Evolutionary conservation across 1,284 basidiomycete species (phyloP), one percentile per base, ranked within the genome.

Genomic region (Trametes sp.): DNA sequence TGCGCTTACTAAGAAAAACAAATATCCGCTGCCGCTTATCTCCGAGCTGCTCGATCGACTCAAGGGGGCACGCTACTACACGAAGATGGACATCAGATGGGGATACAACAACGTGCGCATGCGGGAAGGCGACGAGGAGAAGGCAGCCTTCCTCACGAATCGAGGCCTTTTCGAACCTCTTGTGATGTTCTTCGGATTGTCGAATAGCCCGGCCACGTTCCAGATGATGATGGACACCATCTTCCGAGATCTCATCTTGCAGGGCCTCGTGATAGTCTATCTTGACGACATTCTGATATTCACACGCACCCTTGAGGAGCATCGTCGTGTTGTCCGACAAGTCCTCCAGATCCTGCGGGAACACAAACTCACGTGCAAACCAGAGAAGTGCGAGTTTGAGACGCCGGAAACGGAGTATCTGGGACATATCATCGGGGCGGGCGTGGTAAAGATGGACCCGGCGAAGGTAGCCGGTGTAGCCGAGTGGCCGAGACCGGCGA

Each of bases 371-470:
- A 42, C 54, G 2, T 55, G 72, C 2, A 78, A 80, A 55, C 56
- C 70, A 0, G 69, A 74, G 35, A 81, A 82, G 54, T 81, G 79
- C 48, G 57, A 72, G 1, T 82, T 82, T 61, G 55, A 73, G 13
- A 14, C 49, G 0, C 45, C 77, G 9, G 36, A 55, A n/a, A 46
- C 44, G 16, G 42, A 55, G 23, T 55, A 55, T 29, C 44, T 85
- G 0, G 80, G 82, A 0, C 69, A 78, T 38, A 70, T 80, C 46
- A 62, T 83, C 3, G 33, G 51, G 0, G 28, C 65, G 28, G 59
- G 70, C 1, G 62, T 70, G 0, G 35, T 82, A 0, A 10, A 46
- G 0, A 82, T 83, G 79, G 77, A 81, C 52, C 69, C 72, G 0
- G 62, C 59, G 0, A 84, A 84, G 62, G 65, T 84, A 0, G 11